phyloP scores from a whole-genome alignment of 1,284 basidiomycete species.

The Fomes fomentarius region DNA sequence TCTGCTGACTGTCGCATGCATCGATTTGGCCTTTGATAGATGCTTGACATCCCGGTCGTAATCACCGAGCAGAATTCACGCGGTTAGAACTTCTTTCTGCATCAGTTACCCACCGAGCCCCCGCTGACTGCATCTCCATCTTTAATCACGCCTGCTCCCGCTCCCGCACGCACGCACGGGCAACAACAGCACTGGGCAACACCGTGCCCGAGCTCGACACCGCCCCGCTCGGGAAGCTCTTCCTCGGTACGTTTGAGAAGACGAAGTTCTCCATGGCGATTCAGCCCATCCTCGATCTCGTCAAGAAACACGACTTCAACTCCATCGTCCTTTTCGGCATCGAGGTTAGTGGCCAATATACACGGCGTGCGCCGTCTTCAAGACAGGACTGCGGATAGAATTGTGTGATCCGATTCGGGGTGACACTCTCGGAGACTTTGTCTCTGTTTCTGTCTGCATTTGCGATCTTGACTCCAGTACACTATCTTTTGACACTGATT shows the following conservation, averaged over 20 bases:
- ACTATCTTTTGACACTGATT: too few relatives aligned
- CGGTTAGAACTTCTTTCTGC: constrained; percentile 62
- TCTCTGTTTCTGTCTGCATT: too few relatives aligned
- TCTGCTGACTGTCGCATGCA: constrained; percentile 1
- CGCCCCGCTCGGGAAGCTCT: constrained; percentile 55
- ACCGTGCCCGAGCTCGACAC: constrained; percentile 72
- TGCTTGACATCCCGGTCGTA: constrained; percentile 72
- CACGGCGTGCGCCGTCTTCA: too few relatives aligned
- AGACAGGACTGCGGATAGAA: too few relatives aligned
- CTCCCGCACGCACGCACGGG: not conserved
- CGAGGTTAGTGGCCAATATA: constrained; percentile 66
- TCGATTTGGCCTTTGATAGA: constrained; percentile 38
- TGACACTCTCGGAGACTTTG: too few relatives aligned
- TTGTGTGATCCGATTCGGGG: too few relatives aligned
- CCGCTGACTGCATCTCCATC: not conserved
- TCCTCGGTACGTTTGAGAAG: constrained; percentile 69
- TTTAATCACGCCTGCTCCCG: not conserved
- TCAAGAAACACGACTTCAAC: constrained; percentile 54
- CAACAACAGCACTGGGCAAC: constrained; percentile 67
- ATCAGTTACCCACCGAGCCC: not conserved
- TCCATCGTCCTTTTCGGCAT: constrained; percentile 84
- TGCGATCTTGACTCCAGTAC: too few relatives aligned
- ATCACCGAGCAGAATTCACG: constrained; percentile 85
- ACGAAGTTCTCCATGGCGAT: constrained; percentile 85
- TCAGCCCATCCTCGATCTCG: constrained; percentile 59